These are phyloP conservation scores for Cymodocea nodosa DNA, from an alignment of 116 monocot genomes.

Conservation along the genomic window DNA sequence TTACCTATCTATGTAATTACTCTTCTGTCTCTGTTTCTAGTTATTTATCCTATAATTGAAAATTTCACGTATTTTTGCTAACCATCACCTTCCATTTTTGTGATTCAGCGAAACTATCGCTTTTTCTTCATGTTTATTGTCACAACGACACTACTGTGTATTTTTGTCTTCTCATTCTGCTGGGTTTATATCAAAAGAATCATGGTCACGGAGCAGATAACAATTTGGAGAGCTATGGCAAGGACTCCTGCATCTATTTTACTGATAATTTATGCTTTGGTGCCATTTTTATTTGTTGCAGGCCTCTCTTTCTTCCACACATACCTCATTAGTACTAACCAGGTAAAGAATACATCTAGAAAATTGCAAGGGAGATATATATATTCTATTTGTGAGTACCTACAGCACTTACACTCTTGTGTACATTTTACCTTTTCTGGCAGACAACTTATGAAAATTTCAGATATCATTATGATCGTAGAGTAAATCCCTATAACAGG, in stretches of 20 bases:
- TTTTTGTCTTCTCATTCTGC: slow-evolving; percentile 58
- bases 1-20: too few species aligned
- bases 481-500: slow-evolving; percentile 57
- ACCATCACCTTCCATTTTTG: neutral
- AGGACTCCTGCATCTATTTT: slow-evolving; percentile 71
- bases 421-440: neutral
- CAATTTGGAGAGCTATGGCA: slow-evolving; percentile 54
- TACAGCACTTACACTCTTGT: neutral
- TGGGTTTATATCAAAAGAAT: slow-evolving; percentile 66
- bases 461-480: slow-evolving; percentile 61
- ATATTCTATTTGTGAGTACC: neutral
- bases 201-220: slow-evolving; percentile 35
- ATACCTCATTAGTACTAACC: slow-evolving; percentile 78
- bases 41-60: neutral
- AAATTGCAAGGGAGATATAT: neutral
- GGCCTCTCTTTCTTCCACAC: slow-evolving; percentile 81
- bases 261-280: slow-evolving; percentile 67
- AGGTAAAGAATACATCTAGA: slow-evolving; percentile 25
- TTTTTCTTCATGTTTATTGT: slow-evolving; percentile 86
- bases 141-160: slow-evolving; percentile 58
- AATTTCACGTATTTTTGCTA: neutral
- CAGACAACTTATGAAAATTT: slow-evolving; percentile 92
- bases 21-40: neutral
- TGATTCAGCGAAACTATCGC: slow-evolving; percentile 58
- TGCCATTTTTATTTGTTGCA: slow-evolving; percentile 73